Evolutionary conservation across 2,329 filamentous ascomycete species (phyloP).

Genomic region (Myriangium duriaei): DNA sequence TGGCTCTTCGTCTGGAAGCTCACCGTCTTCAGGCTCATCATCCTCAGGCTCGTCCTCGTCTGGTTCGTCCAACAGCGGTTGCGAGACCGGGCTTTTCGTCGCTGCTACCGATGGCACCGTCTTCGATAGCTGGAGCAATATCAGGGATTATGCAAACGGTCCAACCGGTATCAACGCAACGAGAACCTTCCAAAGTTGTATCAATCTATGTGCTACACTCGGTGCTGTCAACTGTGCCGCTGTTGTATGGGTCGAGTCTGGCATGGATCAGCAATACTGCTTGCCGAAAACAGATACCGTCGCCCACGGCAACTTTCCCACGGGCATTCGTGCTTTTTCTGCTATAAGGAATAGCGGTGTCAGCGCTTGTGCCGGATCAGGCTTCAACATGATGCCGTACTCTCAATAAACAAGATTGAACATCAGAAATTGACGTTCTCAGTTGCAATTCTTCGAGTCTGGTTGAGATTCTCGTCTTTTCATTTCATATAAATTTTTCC

Average conservation of each 20-base stretch:
- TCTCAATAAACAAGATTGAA: too few relatives aligned
- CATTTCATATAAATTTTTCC: too few relatives aligned
- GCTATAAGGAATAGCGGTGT: too few relatives aligned
- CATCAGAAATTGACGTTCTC: too few relatives aligned
- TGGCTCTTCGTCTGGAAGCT: neutral
- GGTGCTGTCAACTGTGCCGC: slow-evolving; percentile 2
- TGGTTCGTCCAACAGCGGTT: slow-evolving; percentile 4
- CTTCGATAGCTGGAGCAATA: slow-evolving; percentile 2
- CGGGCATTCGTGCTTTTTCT: slow-evolving; percentile 5
- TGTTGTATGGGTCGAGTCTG: slow-evolving; percentile 8
- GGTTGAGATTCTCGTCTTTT: too few relatives aligned
- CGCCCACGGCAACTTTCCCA: slow-evolving; percentile 1
- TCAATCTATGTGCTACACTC: too few relatives aligned
- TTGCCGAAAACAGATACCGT: slow-evolving; percentile 3
- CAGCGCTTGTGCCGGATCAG: too few relatives aligned
- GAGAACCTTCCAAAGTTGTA: too few relatives aligned
- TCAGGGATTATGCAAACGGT: slow-evolving; percentile 5
- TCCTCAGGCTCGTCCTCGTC: neutral
- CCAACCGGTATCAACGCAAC: slow-evolving; percentile 8
- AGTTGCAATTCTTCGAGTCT: too few relatives aligned
- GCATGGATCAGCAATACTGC: slow-evolving; percentile 7
- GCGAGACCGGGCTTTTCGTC: slow-evolving; percentile 6
- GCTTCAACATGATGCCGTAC: too few relatives aligned
- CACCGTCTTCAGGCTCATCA: slow-evolving; percentile 17
- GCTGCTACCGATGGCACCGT: slow-evolving; percentile 5